A percentile compares a stretch with the other conserved stretches of the same genome.
Conservation (phyloP, 2,329 filamentous ascomycete species). For the Aspergillus persii region DNA sequence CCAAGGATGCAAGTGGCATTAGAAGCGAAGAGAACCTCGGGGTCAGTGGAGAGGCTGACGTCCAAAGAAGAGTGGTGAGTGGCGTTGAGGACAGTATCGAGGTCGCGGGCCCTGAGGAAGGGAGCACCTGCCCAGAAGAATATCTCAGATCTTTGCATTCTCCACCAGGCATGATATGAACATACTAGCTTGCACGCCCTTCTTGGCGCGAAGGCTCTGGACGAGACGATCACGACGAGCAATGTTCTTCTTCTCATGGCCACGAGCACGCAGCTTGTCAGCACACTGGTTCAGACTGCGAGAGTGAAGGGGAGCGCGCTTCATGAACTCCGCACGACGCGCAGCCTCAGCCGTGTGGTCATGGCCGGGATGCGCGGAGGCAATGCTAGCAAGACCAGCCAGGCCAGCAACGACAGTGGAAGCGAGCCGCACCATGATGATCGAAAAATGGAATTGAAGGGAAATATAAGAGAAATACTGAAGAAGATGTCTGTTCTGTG, state of each 20-base stretch:
- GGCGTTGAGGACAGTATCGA: constrained; percentile 35
- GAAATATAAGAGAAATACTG: not conserved
- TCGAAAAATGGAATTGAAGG: not conserved
- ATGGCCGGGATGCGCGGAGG: constrained; percentile 50
- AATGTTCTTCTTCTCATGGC: constrained; percentile 44
- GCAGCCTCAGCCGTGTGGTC: constrained; percentile 49
- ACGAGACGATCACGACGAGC: constrained; percentile 46
- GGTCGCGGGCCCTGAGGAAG: constrained; percentile 33
- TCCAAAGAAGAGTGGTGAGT: constrained; percentile 40
- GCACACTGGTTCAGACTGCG: constrained; percentile 49
- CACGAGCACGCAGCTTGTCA: constrained; percentile 47
- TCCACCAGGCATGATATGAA: not conserved
- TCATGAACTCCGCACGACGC: constrained; percentile 50
- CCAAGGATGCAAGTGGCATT: constrained; percentile 48
- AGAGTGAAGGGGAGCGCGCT: constrained; percentile 36
- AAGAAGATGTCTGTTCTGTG: not conserved
- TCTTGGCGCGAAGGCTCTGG: constrained; percentile 45
- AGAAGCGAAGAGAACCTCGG: constrained; percentile 29
- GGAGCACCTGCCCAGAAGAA: constrained; percentile 11
- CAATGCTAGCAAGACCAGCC: constrained; percentile 25
- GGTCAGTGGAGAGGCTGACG: constrained; percentile 22
- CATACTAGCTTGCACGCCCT: constrained; percentile 31
- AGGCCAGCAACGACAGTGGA: constrained; percentile 24
- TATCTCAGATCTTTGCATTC: not conserved
- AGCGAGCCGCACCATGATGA: constrained; percentile 16